These are phyloP conservation scores for Solanum hybrid DNA, from an alignment of 305 asterid genomes.

Conservation along the genomic window DNA sequence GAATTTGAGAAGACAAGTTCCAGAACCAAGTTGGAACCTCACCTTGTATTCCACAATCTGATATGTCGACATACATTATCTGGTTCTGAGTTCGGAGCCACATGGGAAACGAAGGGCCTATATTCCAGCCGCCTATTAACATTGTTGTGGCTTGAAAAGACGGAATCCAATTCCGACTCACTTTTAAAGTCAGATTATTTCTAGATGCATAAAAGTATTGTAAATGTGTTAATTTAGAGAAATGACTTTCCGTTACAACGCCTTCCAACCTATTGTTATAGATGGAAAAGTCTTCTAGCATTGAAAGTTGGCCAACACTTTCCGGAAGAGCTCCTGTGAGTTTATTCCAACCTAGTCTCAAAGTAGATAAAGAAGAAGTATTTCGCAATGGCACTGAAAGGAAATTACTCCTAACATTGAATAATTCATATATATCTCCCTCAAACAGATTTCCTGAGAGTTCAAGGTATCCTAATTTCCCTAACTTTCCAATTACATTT, in stretches of 20 bases:
- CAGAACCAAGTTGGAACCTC: slow-evolving; percentile 22
- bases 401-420: neutral
- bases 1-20: neutral
- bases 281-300: neutral
- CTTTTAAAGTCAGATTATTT: neutral
- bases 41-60: slow-evolving; percentile 15
- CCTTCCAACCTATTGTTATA: neutral
- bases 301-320: neutral
- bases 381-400: neutral
- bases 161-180: neutral
- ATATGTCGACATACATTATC: neutral
- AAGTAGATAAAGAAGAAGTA: neutral
- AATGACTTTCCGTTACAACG: neutral
- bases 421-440: neutral
- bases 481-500: too few species aligned
- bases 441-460: neutral
- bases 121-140: neutral
- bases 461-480: neutral
- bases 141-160: neutral
- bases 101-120: neutral
- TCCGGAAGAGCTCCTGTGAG: neutral
- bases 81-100: neutral
- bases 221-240: neutral
- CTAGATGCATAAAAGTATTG: neutral
- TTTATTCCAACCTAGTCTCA: fast-evolving